These are phyloP conservation scores for Aspergillus brunneoviolaceus DNA, from an alignment of 2,329 filamentous ascomycete genomes.

Conservation along the genomic window DNA sequence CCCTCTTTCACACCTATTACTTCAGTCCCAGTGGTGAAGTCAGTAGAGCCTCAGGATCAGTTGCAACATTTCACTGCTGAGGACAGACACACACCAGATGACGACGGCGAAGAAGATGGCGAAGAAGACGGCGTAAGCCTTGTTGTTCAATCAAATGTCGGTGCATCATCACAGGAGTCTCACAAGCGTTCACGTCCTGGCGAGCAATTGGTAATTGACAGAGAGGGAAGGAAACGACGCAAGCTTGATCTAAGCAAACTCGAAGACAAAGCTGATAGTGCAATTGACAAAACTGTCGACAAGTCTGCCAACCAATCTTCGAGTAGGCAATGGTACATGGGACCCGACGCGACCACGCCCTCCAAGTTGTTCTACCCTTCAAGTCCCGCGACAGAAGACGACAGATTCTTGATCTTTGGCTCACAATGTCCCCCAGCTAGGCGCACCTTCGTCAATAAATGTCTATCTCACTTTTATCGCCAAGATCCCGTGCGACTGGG, in stretches of 20 bases:
- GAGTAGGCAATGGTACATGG: slow-evolving; percentile 37
- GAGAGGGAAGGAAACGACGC: slow-evolving; percentile 31
- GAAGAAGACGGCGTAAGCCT: neutral
- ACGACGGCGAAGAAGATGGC: neutral
- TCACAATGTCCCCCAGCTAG: slow-evolving; percentile 26
- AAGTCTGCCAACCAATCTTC: neutral
- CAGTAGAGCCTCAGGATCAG: neutral
- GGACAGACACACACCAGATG: neutral
- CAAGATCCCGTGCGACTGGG: slow-evolving; percentile 25
- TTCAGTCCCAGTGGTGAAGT: neutral
- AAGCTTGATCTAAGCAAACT: slow-evolving; percentile 23
- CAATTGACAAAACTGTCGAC: neutral
- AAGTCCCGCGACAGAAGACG: slow-evolving; percentile 27
- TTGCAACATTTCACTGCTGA: neutral
- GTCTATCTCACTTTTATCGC: slow-evolving; percentile 28
- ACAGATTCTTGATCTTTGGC: slow-evolving; percentile 25
- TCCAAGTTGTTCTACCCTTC: slow-evolving; percentile 47
- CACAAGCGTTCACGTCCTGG: slow-evolving; percentile 14
- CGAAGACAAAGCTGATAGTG: slow-evolving; percentile 1
- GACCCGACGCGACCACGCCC: slow-evolving; percentile 36
- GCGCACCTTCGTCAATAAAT: slow-evolving; percentile 32
- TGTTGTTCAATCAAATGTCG: neutral
- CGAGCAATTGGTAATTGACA: slow-evolving; percentile 27
- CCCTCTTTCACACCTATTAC: neutral
- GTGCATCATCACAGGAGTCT: neutral